A percentile compares a stretch with the other conserved stretches of the same genome.
Evolutionary conservation across 2,329 filamentous ascomycete species (phyloP).

Genomic region (Talaromyces pinophilus): DNA sequence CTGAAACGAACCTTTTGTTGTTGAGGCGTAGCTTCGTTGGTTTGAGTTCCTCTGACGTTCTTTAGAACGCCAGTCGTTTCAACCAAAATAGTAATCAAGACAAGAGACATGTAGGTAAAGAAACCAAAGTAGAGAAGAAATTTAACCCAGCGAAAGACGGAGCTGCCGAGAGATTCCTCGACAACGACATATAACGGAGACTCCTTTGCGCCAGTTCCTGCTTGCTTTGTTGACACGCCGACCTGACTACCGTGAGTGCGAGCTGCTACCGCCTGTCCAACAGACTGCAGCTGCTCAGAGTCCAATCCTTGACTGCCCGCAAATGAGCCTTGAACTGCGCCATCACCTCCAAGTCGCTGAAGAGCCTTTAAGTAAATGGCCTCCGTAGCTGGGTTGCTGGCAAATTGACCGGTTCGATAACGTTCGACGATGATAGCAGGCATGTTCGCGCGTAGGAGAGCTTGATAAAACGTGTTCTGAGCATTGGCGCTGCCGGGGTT

Average conservation of each 20-base stretch:
- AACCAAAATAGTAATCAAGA: slow-evolving; percentile 77
- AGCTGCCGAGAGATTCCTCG: slow-evolving; percentile 78
- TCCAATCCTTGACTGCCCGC: slow-evolving; percentile 46
- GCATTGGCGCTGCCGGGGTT: slow-evolving; percentile 83
- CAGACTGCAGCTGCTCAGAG: slow-evolving; percentile 69
- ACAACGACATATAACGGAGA: slow-evolving; percentile 94
- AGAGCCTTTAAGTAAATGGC: slow-evolving; percentile 77
- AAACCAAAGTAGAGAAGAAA: slow-evolving; percentile 79
- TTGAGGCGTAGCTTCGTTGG: slow-evolving; percentile 86
- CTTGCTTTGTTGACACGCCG: slow-evolving; percentile 48
- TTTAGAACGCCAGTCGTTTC: slow-evolving; percentile 79
- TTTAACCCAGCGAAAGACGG: slow-evolving; percentile 88
- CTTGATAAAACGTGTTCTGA: slow-evolving; percentile 92
- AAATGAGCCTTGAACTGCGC: slow-evolving; percentile 30
- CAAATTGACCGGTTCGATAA: slow-evolving; percentile 83
- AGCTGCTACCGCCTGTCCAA: slow-evolving; percentile 79
- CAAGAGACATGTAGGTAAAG: slow-evolving; percentile 74
- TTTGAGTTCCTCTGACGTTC: slow-evolving; percentile 70
- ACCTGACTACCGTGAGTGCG: slow-evolving; percentile 68
- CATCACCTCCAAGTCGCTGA: slow-evolving; percentile 56
- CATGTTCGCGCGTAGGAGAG: slow-evolving; percentile 88
- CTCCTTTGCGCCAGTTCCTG: slow-evolving; percentile 70
- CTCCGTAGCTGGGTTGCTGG: slow-evolving; percentile 75
- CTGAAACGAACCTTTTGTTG: slow-evolving; percentile 87
- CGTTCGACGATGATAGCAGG: slow-evolving; percentile 88